These are phyloP conservation scores for Penicillium taxi DNA, from an alignment of 495 filamentous ascomycete species.

Conservation along the genomic window DNA sequence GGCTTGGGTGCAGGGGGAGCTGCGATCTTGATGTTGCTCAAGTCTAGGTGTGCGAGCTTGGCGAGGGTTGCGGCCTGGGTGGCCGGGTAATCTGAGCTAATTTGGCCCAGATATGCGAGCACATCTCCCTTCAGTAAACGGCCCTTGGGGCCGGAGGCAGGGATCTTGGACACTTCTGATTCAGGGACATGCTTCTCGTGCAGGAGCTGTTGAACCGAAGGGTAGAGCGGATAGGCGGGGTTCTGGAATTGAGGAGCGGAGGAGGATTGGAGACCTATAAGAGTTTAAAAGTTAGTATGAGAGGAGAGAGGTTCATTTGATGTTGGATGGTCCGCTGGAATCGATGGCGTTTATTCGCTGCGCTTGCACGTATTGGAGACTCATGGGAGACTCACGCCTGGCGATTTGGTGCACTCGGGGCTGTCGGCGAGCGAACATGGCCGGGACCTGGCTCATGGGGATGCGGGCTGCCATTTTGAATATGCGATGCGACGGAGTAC, in stretches of 20 bases:
- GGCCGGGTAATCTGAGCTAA: slow-evolving; percentile 60
- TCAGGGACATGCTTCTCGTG: slow-evolving; percentile 65
- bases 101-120: slow-evolving; percentile 75
- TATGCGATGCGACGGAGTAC: slow-evolving; percentile 2
- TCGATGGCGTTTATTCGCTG: no score
- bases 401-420: slow-evolving; percentile 24
- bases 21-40: slow-evolving; percentile 88
- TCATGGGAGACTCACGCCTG: slow-evolving; percentile 32
- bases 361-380: no score
- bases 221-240: slow-evolving; percentile 73
- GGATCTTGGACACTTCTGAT: slow-evolving; percentile 69
- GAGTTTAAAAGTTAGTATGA: slow-evolving; percentile 1
- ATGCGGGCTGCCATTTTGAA: slow-evolving; percentile 35
- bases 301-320: not conserved
- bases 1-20: slow-evolving; percentile 42
- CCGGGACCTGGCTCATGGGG: slow-evolving; percentile 29
- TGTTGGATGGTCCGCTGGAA: not conserved
- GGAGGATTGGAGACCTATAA: slow-evolving; percentile 29
- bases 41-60: slow-evolving; percentile 75
- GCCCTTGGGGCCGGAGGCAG: slow-evolving; percentile 78
- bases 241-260: slow-evolving; percentile 47
- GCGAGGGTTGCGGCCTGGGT: slow-evolving; percentile 58
- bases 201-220: slow-evolving; percentile 75
- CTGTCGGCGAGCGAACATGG: slow-evolving; percentile 34
- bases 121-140: slow-evolving; percentile 94